Conservation (phyloP, 306 rosid species). For the Corylus avellana region DNA sequence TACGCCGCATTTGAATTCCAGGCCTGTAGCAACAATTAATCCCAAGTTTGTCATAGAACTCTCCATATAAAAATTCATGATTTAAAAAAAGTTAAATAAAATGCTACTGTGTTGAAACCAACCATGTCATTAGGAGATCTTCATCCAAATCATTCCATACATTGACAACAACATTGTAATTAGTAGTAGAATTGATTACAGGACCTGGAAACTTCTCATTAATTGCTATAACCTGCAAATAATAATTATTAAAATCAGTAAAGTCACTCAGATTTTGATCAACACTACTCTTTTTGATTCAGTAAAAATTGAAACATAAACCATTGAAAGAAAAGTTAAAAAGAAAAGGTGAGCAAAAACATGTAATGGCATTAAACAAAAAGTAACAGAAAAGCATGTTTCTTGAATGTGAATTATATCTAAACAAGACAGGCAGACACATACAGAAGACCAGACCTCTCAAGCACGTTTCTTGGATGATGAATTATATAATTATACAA, state of each 20-base stretch:
- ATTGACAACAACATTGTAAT: slow-evolving; percentile 63
- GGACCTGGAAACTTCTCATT: slow-evolving; percentile 83
- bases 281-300: neutral
- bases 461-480: neutral
- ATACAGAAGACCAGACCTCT: neutral
- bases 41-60: slow-evolving; percentile 10
- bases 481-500: neutral
- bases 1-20: slow-evolving; percentile 78
- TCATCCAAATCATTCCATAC: slow-evolving; percentile 77
- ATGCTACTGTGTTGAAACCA: slow-evolving; percentile 25
- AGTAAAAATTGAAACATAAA: neutral
- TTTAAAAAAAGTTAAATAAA: neutral
- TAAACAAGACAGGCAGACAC: neutral
- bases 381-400: neutral
- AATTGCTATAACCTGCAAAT: slow-evolving; percentile 71
- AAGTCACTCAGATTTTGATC: neutral
- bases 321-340: neutral
- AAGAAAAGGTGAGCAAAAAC: neutral
- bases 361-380: neutral
- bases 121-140: slow-evolving; percentile 78
- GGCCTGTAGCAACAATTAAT: slow-evolving; percentile 52
- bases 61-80: neutral
- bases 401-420: no score
- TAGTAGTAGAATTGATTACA: slow-evolving; percentile 67
- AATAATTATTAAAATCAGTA: slow-evolving; percentile 5